Conservation (phyloP, 2,329 filamentous ascomycete genomes). For the Aspergillus vadensis region DNA sequence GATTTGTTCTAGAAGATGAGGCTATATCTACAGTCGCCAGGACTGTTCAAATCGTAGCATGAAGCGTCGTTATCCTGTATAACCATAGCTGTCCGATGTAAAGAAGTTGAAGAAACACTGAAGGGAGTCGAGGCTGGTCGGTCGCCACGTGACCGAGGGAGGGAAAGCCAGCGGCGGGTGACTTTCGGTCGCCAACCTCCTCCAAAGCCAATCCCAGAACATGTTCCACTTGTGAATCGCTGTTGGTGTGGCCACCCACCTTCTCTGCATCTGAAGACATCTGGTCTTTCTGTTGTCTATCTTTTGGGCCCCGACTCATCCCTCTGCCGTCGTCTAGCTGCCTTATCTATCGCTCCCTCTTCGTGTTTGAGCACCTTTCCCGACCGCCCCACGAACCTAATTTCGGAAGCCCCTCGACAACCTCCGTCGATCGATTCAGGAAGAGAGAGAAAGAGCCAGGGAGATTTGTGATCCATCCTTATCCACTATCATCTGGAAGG, state of each 20-base stretch:
- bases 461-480: slow-evolving; percentile 1
- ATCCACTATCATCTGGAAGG: background rate
- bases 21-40: background rate
- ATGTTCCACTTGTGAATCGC: slow-evolving; percentile 1
- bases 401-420: slow-evolving; percentile 26
- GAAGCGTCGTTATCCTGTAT: too few species aligned
- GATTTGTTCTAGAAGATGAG: slow-evolving; percentile 54
- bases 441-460: background rate
- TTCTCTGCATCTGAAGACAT: background rate
- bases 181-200: slow-evolving; percentile 3
- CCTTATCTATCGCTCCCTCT: background rate
- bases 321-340: background rate
- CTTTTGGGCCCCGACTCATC: background rate
- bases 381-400: slow-evolving; percentile 34
- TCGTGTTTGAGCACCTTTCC: background rate
- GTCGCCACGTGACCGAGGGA: background rate
- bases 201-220: slow-evolving; percentile 1
- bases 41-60: background rate
- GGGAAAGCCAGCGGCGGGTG: background rate
- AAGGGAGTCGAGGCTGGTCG: background rate
- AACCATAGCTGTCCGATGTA: too few species aligned
- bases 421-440: slow-evolving; percentile 25
- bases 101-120: too few species aligned
- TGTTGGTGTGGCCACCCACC: slow-evolving; percentile 3
- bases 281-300: background rate